Conservation (phyloP, 257 asterid species). For the Capsicum rhomboideum region DNA sequence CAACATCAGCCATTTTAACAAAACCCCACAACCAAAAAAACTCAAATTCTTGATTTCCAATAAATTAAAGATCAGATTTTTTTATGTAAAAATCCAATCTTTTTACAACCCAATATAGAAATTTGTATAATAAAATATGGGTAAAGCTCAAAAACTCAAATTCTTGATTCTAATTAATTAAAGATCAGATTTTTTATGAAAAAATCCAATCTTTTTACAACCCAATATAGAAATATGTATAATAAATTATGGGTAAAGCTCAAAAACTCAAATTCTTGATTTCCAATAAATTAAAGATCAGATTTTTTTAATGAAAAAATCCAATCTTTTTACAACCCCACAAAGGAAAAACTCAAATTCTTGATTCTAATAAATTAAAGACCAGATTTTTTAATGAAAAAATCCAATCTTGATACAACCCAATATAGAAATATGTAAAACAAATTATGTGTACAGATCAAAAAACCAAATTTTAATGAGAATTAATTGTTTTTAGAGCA, state of each 20-base stretch:
- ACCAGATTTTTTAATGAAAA: neutral
- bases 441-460: neutral
- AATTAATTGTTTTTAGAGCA: neutral
- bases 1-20: constrained; percentile 80
- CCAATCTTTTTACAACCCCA: too few species aligned
- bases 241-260: too few species aligned
- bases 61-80: neutral
- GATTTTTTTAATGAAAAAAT: too few species aligned
- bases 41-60: constrained; percentile 2
- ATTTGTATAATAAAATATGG: too few species aligned
- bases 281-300: too few species aligned
- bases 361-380: neutral
- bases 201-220: too few species aligned
- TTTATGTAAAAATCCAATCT: neutral
- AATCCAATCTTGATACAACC: neutral
- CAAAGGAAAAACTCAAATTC: neutral
- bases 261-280: too few species aligned
- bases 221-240: too few species aligned
- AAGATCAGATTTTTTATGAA: too few species aligned
- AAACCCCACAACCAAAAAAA: neutral
- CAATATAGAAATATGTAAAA: neutral
- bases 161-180: too few species aligned
- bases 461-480: neutral
- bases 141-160: too few species aligned
- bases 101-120: too few species aligned